phyloP scores from a whole-genome alignment of 2,329 filamentous ascomycete species.

The Aspergillus hortae region DNA sequence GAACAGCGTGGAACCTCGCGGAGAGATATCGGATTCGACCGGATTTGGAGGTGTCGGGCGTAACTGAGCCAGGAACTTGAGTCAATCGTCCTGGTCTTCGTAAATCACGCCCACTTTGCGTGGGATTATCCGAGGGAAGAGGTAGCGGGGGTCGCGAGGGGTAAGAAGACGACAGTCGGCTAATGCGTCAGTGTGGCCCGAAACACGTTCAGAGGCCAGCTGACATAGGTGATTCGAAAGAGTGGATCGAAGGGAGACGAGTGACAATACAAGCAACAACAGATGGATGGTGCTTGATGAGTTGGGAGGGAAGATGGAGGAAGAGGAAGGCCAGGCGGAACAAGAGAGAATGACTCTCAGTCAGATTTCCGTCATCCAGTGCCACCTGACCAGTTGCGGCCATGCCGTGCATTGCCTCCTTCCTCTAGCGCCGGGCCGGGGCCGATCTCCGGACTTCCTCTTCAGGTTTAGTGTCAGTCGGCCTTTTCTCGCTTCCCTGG shows the following conservation, averaged over 20 bases:
- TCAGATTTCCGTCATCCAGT: slow-evolving; percentile 22
- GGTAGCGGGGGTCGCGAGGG: slow-evolving; percentile 14
- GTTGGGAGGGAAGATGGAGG: slow-evolving; percentile 4
- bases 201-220: not conserved
- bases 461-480: not conserved
- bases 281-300: slow-evolving; percentile 4
- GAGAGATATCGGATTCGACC: not conserved
- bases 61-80: slow-evolving; percentile 1
- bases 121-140: slow-evolving; percentile 12
- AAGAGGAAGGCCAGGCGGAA: slow-evolving; percentile 7
- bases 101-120: slow-evolving; percentile 16
- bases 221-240: not conserved
- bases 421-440: slow-evolving; percentile 4
- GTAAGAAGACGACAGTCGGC: slow-evolving; percentile 5
- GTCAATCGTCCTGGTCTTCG: slow-evolving; percentile 8
- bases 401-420: slow-evolving; percentile 4
- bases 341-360: slow-evolving; percentile 9
- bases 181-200: slow-evolving; percentile 1
- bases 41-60: not conserved
- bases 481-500: not conserved
- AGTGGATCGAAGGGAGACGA: not conserved
- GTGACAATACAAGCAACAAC: not conserved
- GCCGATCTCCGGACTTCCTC: not conserved
- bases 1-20: not conserved
- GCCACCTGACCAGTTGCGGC: slow-evolving; percentile 16